Percentiles rank a stretch among this genome's conserved stretches.
These are phyloP conservation scores for Hemisphaericaspora nanyangensis DNA, from an alignment of 805 yeast genomes.

Conservation along the genomic window DNA sequence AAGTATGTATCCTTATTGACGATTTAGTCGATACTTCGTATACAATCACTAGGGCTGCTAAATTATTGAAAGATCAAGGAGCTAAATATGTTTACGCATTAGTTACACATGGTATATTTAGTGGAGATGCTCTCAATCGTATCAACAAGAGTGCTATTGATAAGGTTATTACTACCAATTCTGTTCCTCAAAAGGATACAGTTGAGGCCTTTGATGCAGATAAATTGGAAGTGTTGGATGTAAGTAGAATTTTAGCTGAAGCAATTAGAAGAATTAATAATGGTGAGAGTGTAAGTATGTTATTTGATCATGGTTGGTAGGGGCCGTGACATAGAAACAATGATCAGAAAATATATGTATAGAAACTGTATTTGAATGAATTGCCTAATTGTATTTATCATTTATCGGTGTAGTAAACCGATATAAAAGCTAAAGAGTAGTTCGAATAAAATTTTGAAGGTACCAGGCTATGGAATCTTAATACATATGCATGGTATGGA, in stretches of 20 bases:
- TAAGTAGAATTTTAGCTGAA: constrained; percentile 85
- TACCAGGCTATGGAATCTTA: too few relatives aligned
- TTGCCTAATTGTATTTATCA: too few relatives aligned
- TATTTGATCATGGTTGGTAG: constrained; percentile 79
- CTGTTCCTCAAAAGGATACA: constrained; percentile 79
- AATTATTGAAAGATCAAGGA: constrained; percentile 87
- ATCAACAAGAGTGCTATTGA: constrained; percentile 70
- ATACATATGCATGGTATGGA: too few relatives aligned
- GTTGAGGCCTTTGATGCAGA: constrained; percentile 35
- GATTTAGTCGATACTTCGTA: constrained; percentile 92
- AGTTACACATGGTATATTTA: constrained; percentile 88
- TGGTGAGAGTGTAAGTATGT: constrained; percentile 92
- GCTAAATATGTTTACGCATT: constrained; percentile 82
- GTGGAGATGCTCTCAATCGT: constrained; percentile 83
- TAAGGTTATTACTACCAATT: constrained; percentile 81
- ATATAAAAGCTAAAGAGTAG: too few relatives aligned
- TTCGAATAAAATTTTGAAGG: too few relatives aligned
- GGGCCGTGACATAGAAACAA: too few relatives aligned
- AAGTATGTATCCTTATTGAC: constrained; percentile 86
- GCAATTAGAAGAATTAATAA: constrained; percentile 94
- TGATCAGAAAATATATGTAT: too few relatives aligned
- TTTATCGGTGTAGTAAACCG: too few relatives aligned
- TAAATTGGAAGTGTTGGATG: constrained; percentile 78
- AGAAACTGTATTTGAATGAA: too few relatives aligned
- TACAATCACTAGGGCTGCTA: constrained; percentile 90